Conservation (phyloP, 768 basidiomycete species). For the Amanita rubescens region DNA sequence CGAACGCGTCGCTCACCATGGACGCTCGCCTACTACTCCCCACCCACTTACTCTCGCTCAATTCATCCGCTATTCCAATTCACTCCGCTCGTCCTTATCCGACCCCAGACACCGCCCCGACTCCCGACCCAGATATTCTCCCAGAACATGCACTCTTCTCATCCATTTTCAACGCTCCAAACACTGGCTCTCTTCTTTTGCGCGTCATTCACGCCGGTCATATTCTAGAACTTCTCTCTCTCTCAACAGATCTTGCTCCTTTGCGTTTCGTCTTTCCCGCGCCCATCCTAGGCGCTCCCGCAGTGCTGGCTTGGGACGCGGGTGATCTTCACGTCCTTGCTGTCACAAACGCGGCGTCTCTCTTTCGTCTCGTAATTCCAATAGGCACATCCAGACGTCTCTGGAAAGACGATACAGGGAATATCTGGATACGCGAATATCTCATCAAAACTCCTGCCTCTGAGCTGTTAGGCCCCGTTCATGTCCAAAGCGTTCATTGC, state of each 20-base stretch:
- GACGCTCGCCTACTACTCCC: constrained; percentile 35
- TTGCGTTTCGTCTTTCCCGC: constrained; percentile 78
- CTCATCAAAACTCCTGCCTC: constrained; percentile 47
- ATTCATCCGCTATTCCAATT: constrained; percentile 42
- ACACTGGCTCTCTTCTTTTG: constrained; percentile 59
- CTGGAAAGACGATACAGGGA: constrained; percentile 48
- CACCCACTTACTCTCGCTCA: constrained; percentile 61
- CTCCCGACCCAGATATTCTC: constrained; percentile 38
- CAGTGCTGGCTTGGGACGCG: constrained; percentile 49
- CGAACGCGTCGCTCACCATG: constrained; percentile 1
- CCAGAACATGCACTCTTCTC: constrained; percentile 70
- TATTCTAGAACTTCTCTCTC: constrained; percentile 71
- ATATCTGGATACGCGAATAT: constrained; percentile 63
- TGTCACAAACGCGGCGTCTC: constrained; percentile 57
- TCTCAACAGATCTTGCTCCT: constrained; percentile 55
- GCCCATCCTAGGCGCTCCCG: constrained; percentile 54
- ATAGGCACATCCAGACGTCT: constrained; percentile 41
- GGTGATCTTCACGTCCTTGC: constrained; percentile 63
- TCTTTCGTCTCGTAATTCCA: constrained; percentile 68
- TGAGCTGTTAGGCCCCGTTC: constrained; percentile 39
- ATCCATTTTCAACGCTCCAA: constrained; percentile 45
- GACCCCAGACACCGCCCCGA: constrained; percentile 37
- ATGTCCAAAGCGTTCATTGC: constrained; percentile 59
- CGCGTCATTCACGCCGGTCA: constrained; percentile 69
- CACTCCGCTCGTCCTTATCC: constrained; percentile 50